Evolutionary conservation across 441 rosid species (phyloP), one percentile per base, ranked within the genome.

Genomic region (Erodium texanum): DNA sequence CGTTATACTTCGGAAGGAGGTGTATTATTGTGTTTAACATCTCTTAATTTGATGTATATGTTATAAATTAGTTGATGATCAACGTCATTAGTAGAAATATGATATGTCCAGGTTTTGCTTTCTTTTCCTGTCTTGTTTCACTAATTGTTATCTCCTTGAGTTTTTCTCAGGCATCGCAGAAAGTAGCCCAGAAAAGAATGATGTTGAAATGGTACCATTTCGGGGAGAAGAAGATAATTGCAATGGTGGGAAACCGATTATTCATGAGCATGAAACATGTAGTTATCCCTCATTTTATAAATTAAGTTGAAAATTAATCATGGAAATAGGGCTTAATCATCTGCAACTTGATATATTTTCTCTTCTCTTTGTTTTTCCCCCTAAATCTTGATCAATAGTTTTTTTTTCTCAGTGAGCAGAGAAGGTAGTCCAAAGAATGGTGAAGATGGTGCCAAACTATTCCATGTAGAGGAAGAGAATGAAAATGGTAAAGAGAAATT

Each of bases 1-100:
- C 86, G 81, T 70, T 95, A 92, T 83, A 71, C 80, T 71, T 69
- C 29, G 34, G 83, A 73, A 61, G 77, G 76, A 83, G 97, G 97
- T 89, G 64, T 74, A 4, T 75, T 71, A 18, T 77, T 70, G 11
- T 63, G 41, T 32, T 22, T 67, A 23, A 12, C 48, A 70, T 72
- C 24, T 11, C 10, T 62, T 65, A 32, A 18, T 38, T 32, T 36
- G 15, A 32, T 38, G 27, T 14, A 65, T 6, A 32, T 38, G 19
- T 65, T 27, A 24, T 27, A 62, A 15, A 27, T 62, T 27, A 27
- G 65, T 62, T 62, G 65, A 24, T 62, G 65, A 18, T 62, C 36
- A 29, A 62, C 38, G 15, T 62, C 41, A 24, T 15, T 62, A 24
- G 65, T 29, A 14, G 64, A 61, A 61, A 61, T 24, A 24, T 18